Conservation (phyloP, 208 protist species). For the Acanthamoeba polyphaga region DNA sequence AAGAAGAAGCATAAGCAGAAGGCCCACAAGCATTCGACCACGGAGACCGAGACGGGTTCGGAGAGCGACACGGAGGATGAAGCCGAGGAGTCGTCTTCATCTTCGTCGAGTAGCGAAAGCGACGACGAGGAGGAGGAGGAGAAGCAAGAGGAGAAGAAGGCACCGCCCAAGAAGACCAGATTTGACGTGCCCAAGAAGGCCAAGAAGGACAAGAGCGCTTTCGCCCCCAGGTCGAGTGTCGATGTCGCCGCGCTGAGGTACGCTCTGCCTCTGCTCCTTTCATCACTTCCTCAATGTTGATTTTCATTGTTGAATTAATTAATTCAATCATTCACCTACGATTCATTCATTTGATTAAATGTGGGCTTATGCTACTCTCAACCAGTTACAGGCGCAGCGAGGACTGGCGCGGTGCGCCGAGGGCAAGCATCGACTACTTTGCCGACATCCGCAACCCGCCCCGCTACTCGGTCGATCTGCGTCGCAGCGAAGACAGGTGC, state of each 20-base stretch:
- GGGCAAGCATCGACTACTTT: slow-evolving; percentile 47
- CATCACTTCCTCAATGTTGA: neutral
- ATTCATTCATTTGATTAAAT: neutral
- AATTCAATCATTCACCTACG: neutral
- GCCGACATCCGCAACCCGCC: slow-evolving; percentile 20
- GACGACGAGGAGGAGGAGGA: slow-evolving; percentile 17
- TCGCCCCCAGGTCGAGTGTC: too few relatives aligned
- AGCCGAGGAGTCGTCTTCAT: neutral
- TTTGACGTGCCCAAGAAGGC: neutral
- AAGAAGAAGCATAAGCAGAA: slow-evolving; percentile 26
- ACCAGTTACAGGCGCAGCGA: neutral
- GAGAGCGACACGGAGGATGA: slow-evolving; percentile 6
- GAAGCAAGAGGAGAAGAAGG: neutral
- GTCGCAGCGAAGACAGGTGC: slow-evolving; percentile 41
- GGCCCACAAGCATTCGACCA: neutral
- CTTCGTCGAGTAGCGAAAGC: neutral
- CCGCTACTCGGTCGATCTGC: slow-evolving; percentile 16
- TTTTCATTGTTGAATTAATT: neutral
- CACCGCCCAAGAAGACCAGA: neutral
- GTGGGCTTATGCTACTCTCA: neutral
- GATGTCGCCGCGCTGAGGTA: too few relatives aligned
- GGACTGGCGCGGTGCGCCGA: slow-evolving; percentile 6
- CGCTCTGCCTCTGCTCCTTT: too few relatives aligned
- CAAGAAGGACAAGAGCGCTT: neutral
- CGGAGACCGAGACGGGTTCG: neutral